Evolutionary conservation across 2,329 filamentous ascomycete genomes (phyloP).

Genomic region (Tothia fuscella): DNA sequence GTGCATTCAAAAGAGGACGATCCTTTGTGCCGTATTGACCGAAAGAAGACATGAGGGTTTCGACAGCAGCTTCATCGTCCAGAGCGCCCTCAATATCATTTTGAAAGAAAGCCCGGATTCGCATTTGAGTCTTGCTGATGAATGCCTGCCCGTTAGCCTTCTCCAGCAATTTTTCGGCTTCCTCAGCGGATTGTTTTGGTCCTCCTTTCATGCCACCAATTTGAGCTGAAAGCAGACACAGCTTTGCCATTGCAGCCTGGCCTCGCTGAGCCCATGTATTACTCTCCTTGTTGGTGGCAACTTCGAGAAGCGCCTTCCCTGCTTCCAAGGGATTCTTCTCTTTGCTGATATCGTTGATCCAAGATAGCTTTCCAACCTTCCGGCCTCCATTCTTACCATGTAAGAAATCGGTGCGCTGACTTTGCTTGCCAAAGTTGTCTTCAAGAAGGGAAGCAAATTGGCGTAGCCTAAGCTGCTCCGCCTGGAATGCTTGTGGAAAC

Average conservation of each 20-base stretch:
- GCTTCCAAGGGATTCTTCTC: conserved; percentile 67
- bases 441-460: conserved; percentile 58
- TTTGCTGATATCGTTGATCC: conserved; percentile 83
- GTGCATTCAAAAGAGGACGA: conserved; percentile 13
- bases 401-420: conserved; percentile 67
- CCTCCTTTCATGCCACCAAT: too few species aligned
- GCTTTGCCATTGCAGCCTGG: conserved; percentile 78
- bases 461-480: conserved; percentile 57
- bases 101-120: background rate
- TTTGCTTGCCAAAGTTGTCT: conserved; percentile 53
- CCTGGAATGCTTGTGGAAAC: conserved; percentile 69
- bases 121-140: background rate
- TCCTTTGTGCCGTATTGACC: background rate
- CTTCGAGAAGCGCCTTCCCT: conserved; percentile 54
- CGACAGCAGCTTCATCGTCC: background rate
- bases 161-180: background rate
- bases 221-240: conserved; percentile 57
- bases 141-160: background rate
- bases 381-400: conserved; percentile 42
- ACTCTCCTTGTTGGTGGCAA: conserved; percentile 60
- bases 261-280: conserved; percentile 90
- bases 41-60: background rate
- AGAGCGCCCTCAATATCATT: conserved; percentile 10
- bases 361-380: conserved; percentile 63
- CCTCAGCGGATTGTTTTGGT: background rate